Conservation (phyloP, 2,329 filamentous ascomycete genomes). For the Amauroascus verrucosus region DNA sequence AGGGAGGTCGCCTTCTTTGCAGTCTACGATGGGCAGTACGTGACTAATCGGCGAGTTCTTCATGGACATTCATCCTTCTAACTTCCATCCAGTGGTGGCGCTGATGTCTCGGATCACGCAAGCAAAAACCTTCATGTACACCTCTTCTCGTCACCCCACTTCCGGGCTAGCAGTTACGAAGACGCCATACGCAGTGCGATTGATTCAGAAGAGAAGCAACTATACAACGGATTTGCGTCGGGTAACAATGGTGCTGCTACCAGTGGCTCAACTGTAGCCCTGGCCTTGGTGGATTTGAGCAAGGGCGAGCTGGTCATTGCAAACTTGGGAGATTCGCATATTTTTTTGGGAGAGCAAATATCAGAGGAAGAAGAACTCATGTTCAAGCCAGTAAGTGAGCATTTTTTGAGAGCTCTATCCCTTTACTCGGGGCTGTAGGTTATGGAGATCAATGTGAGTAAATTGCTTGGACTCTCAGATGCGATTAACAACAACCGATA, state of each 20-base stretch:
- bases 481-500: slow-evolving; percentile 27
- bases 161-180: slow-evolving; percentile 24
- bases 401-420: not conserved
- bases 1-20: slow-evolving; percentile 27
- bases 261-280: slow-evolving; percentile 27
- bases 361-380: slow-evolving; percentile 15
- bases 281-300: slow-evolving; percentile 27
- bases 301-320: slow-evolving; percentile 26
- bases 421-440: too few relatives aligned
- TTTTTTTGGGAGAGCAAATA: slow-evolving; percentile 27
- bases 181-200: slow-evolving; percentile 25
- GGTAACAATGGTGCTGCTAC: slow-evolving; percentile 22
- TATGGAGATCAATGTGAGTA: not conserved
- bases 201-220: slow-evolving; percentile 23
- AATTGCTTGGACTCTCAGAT: slow-evolving; percentile 18
- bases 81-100: slow-evolving; percentile 22
- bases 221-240: slow-evolving; percentile 23
- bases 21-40: slow-evolving; percentile 31
- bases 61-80: not conserved
- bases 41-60: not conserved
- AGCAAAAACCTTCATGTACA: slow-evolving; percentile 22
- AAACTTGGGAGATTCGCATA: slow-evolving; percentile 30
- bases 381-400: not conserved
- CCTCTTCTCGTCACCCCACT: slow-evolving; percentile 24
- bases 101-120: slow-evolving; percentile 26